Evolutionary conservation across 2,329 filamentous ascomycete species (phyloP).

Genomic region (Phialophora macrospora): DNA sequence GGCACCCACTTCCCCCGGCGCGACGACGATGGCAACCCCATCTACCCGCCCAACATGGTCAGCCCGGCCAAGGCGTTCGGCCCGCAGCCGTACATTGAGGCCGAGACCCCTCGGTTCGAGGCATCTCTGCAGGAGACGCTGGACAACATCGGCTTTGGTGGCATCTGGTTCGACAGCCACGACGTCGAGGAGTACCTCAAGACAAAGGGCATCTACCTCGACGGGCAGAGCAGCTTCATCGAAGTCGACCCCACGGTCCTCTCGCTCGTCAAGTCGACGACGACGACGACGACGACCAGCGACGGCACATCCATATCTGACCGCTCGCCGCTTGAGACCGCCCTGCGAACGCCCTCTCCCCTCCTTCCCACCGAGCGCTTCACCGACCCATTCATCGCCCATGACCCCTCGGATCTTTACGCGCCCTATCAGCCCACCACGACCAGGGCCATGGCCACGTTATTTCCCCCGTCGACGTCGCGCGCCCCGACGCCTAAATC

Average conservation of each 20-base stretch:
- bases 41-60: slow-evolving; percentile 43
- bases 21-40: slow-evolving; percentile 46
- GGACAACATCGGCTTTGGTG: slow-evolving; percentile 65
- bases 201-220: slow-evolving; percentile 44
- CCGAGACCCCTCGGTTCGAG: slow-evolving; percentile 39
- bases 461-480: background rate
- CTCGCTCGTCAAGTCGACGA: slow-evolving; percentile 12
- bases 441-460: background rate
- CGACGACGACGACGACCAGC: background rate
- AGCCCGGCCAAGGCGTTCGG: slow-evolving; percentile 34
- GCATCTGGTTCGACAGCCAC: slow-evolving; percentile 76
- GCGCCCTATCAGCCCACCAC: background rate
- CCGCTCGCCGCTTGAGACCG: slow-evolving; percentile 20
- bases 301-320: slow-evolving; percentile 18
- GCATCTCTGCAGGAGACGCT: slow-evolving; percentile 42
- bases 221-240: slow-evolving; percentile 42
- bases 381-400: slow-evolving; percentile 20
- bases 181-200: slow-evolving; percentile 77
- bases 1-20: slow-evolving; percentile 65
- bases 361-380: slow-evolving; percentile 11
- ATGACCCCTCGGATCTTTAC: slow-evolving; percentile 22
- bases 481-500: background rate
- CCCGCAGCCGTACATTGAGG: slow-evolving; percentile 32
- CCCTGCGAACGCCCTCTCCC: slow-evolving; percentile 28
- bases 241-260: slow-evolving; percentile 33